phyloP scores from a whole-genome alignment of 768 basidiomycete species.

The Lactarius evosmus region DNA sequence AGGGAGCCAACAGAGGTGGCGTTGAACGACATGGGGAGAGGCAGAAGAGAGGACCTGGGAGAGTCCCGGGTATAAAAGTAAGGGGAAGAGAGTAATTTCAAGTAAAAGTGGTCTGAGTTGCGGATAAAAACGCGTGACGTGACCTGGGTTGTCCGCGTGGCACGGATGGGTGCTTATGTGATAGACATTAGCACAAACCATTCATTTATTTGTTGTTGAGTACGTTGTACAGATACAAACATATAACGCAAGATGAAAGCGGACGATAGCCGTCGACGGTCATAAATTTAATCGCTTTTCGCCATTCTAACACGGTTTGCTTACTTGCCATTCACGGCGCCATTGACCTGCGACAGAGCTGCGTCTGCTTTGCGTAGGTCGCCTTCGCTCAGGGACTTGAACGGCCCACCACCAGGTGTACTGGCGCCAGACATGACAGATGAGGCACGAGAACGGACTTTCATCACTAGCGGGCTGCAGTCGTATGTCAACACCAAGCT shows the following conservation, averaged over 20 bases:
- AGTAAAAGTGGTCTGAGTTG: constrained; percentile 20
- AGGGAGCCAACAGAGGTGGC: constrained; percentile 16
- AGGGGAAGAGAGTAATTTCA: background rate
- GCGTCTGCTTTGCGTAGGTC: constrained; percentile 87
- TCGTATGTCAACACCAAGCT: constrained; percentile 19
- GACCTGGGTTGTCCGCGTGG: background rate
- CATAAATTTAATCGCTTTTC: constrained; percentile 16
- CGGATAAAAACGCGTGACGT: background rate
- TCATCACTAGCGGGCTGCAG: constrained; percentile 80
- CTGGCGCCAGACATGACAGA: constrained; percentile 73
- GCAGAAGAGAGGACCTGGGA: background rate
- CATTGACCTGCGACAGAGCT: constrained; percentile 65
- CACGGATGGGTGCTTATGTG: constrained; percentile 1
- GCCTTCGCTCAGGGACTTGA: constrained; percentile 78
- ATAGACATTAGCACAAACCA: background rate
- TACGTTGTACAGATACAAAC: constrained; percentile 20
- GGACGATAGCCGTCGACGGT: constrained; percentile 13
- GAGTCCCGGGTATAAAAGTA: background rate
- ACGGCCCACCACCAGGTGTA: constrained; percentile 82
- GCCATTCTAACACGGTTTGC: background rate
- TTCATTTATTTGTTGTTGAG: constrained; percentile 12
- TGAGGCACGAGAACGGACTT: constrained; percentile 77
- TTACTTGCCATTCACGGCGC: constrained; percentile 21
- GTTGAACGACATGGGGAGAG: constrained; percentile 27
- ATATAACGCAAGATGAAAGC: constrained; percentile 24